phyloP scores from a whole-genome alignment of 2,329 filamentous ascomycete genomes.

The Colletotrichum neosansevieriae region DNA sequence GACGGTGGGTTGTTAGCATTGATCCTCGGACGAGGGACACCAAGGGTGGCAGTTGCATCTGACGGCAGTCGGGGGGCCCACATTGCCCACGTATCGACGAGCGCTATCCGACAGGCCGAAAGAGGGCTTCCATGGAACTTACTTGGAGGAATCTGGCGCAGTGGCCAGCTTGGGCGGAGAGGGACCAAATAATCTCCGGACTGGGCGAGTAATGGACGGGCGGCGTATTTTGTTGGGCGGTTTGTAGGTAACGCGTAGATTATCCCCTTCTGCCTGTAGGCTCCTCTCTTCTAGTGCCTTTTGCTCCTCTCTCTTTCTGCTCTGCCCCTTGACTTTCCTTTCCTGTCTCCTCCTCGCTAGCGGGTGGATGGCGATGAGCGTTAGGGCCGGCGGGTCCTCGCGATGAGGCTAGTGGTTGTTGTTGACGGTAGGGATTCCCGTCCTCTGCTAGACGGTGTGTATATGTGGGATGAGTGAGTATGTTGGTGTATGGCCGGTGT shows the following conservation, averaged over 20 bases:
- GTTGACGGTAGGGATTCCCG: slow-evolving; percentile 44
- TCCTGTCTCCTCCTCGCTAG: slow-evolving; percentile 15
- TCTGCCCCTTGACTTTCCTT: not conserved
- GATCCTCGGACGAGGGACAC: slow-evolving; percentile 46
- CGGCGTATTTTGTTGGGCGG: slow-evolving; percentile 35
- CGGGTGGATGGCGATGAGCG: slow-evolving; percentile 43
- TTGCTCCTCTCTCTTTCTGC: slow-evolving; percentile 26
- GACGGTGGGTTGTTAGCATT: slow-evolving; percentile 54
- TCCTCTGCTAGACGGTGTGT: slow-evolving; percentile 21
- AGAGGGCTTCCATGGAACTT: slow-evolving; percentile 52
- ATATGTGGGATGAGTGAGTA: slow-evolving; percentile 14
- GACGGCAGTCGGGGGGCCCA: slow-evolving; percentile 46
- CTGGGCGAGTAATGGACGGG: slow-evolving; percentile 43
- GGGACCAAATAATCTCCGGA: slow-evolving; percentile 47
- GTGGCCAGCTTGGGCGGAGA: slow-evolving; percentile 46
- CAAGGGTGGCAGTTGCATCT: slow-evolving; percentile 47
- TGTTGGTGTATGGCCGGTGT: slow-evolving; percentile 12
- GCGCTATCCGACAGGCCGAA: slow-evolving; percentile 52
- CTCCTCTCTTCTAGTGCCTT: no score
- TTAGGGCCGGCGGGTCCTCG: slow-evolving; percentile 55
- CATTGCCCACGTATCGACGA: slow-evolving; percentile 48
- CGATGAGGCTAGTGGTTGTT: slow-evolving; percentile 49
- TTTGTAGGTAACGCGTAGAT: slow-evolving; percentile 53
- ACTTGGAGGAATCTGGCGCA: slow-evolving; percentile 54
- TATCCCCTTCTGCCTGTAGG: slow-evolving; percentile 38